A percentile compares a stretch with the other conserved stretches of the same genome.
These are phyloP conservation scores for Rhizophagus clarus DNA, from an alignment of 192 early-diverging fungal genomes.

Conservation along the genomic window DNA sequence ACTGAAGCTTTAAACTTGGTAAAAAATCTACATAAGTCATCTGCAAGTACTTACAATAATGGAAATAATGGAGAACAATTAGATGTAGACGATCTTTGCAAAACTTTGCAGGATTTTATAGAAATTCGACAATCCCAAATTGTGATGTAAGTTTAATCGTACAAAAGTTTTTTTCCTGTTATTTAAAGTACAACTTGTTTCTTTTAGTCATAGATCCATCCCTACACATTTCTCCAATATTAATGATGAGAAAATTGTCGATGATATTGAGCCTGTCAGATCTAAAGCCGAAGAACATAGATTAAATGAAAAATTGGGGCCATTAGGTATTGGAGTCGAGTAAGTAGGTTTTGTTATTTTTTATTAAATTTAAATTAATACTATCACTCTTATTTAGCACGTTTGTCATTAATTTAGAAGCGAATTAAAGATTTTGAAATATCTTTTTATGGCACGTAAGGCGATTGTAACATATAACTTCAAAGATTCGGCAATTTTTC, in stretches of 20 bases:
- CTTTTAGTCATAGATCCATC: slow-evolving; percentile 38
- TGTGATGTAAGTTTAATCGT: not conserved
- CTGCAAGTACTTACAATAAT: not conserved
- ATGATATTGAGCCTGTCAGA: slow-evolving; percentile 31
- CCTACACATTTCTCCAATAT: slow-evolving; percentile 27
- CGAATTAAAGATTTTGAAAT: not conserved
- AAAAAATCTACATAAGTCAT: not conserved
- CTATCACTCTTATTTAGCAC: not conserved
- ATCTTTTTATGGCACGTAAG: slow-evolving; percentile 31
- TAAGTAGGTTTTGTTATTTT: not conserved
- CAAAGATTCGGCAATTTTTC: slow-evolving; percentile 23
- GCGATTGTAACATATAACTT: slow-evolving; percentile 25
- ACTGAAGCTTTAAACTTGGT: slow-evolving; percentile 10
- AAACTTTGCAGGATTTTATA: slow-evolving; percentile 28
- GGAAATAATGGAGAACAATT: not conserved
- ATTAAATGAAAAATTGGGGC: slow-evolving; percentile 12
- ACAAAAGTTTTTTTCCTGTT: not conserved
- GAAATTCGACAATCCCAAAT: slow-evolving; percentile 25
- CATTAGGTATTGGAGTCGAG: slow-evolving; percentile 39
- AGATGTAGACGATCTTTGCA: not conserved
- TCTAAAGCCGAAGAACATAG: slow-evolving; percentile 1
- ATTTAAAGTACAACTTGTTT: not conserved
- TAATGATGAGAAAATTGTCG: slow-evolving; percentile 23
- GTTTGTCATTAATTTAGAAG: slow-evolving; percentile 14
- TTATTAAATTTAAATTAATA: too few species aligned